Percentiles rank a stretch among this genome's conserved stretches.
Conservation (phyloP, 2,329 filamentous ascomycete species). For the Cytospora piceae region DNA sequence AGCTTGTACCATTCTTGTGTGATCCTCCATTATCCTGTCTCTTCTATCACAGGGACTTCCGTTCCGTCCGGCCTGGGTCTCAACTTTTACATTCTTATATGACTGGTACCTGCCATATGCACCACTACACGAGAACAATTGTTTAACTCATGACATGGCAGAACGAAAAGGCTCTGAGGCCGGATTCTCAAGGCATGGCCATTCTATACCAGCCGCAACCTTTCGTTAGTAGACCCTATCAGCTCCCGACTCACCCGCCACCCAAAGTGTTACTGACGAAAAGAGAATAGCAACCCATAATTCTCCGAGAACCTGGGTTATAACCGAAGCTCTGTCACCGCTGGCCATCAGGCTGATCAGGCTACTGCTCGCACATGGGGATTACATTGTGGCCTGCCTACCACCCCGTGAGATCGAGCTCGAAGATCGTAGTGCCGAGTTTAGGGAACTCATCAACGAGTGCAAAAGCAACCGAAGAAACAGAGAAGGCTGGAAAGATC, state of each 20-base stretch:
- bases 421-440: constrained; percentile 75
- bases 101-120: constrained; percentile 24
- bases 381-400: constrained; percentile 85
- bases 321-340: constrained; percentile 85
- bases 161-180: constrained; percentile 52
- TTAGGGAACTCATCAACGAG: constrained; percentile 76
- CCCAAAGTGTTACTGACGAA: constrained; percentile 37
- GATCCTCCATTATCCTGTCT: constrained; percentile 24
- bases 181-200: constrained; percentile 46
- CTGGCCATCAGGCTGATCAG: constrained; percentile 81
- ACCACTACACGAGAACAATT: constrained; percentile 13
- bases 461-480: constrained; percentile 65
- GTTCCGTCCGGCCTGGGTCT: constrained; percentile 9
- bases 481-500: constrained; percentile 78
- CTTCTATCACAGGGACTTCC: neutral
- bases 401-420: constrained; percentile 79
- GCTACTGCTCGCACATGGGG: constrained; percentile 84
- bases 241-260: constrained; percentile 5
- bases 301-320: constrained; percentile 86
- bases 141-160: constrained; percentile 41
- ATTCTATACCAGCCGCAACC: constrained; percentile 52
- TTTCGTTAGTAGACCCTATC: constrained; percentile 50
- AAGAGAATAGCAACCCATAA: constrained; percentile 63
- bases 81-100: constrained; percentile 13
- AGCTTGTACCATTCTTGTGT: constrained; percentile 30